These are phyloP conservation scores for Penicillium nordicum DNA, from an alignment of 2,329 filamentous ascomycete species.

Conservation along the genomic window DNA sequence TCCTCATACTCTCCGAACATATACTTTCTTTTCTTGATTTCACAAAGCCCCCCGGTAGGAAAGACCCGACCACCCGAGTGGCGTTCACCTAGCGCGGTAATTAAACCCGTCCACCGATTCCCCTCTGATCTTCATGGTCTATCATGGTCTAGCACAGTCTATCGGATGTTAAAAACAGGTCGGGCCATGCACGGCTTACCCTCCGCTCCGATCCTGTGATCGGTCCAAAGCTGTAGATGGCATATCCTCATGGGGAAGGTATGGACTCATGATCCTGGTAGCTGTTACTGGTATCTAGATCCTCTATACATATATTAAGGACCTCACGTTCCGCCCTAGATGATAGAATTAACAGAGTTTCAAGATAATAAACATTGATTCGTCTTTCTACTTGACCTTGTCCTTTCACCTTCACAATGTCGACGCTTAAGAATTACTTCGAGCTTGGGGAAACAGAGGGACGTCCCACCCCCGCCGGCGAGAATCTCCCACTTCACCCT, in stretches of 20 bases:
- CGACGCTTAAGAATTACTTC: conserved; percentile 6
- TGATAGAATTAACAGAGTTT: neutral
- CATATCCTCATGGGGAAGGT: neutral
- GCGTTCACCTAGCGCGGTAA: conserved; percentile 2
- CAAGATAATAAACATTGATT: neutral
- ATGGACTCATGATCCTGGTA: neutral
- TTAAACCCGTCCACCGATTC: neutral
- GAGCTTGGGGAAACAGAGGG: neutral
- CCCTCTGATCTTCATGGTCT: neutral
- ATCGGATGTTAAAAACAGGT: neutral
- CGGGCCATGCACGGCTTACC: conserved; percentile 3
- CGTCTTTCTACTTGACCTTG: too few species aligned
- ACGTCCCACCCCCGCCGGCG: neutral
- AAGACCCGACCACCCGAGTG: conserved; percentile 1
- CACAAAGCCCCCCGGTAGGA: neutral
- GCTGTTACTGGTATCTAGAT: neutral
- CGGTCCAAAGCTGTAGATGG: neutral
- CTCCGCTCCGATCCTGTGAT: conserved; percentile 19
- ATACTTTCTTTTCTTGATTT: neutral
- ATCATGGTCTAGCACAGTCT: neutral
- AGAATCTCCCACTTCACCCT: conserved; percentile 34
- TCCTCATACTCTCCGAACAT: neutral
- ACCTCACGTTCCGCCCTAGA: neutral
- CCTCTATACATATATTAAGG: neutral
- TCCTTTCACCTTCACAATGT: neutral